Conservation (phyloP, 73 alveolate species). For the Urostyla sp. region DNA sequence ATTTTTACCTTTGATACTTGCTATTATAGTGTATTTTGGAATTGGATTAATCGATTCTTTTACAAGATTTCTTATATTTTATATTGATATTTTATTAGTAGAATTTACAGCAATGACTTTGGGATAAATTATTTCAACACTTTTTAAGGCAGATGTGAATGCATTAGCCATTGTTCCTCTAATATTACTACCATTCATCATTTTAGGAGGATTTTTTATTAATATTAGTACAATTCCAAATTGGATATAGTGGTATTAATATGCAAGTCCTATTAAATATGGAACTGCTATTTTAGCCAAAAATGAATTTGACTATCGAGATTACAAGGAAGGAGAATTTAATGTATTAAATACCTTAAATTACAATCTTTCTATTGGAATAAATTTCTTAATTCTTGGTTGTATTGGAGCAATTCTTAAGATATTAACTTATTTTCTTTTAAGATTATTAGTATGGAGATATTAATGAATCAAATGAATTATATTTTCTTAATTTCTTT, state of each 20-base stretch:
- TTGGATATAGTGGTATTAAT: conserved; percentile 83
- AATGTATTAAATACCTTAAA: too few species aligned
- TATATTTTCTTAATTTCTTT: too few species aligned
- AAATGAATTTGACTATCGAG: conserved; percentile 69
- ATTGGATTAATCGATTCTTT: not conserved
- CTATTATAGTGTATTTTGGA: conserved; percentile 45
- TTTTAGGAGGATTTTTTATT: conserved; percentile 77
- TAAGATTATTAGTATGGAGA: too few species aligned
- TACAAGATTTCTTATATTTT: not conserved
- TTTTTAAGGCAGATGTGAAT: conserved; percentile 40
- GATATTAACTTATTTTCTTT: too few species aligned
- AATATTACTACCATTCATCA: conserved; percentile 73
- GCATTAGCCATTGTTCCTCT: conserved; percentile 69
- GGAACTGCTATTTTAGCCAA: conserved; percentile 71
- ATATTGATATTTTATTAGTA: not conserved
- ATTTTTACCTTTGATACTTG: not conserved
- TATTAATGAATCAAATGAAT: too few species aligned
- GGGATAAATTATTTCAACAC: conserved; percentile 30
- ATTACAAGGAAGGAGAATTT: too few species aligned
- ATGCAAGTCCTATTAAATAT: conserved; percentile 79
- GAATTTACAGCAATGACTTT: not conserved
- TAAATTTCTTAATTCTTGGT: too few species aligned
- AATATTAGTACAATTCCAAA: conserved; percentile 52
- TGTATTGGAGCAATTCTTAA: too few species aligned
- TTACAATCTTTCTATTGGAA: too few species aligned